Evolutionary conservation across 768 basidiomycete species (phyloP), one percentile per base, ranked within the genome.

Genomic region (Lentinula aciculospora): DNA sequence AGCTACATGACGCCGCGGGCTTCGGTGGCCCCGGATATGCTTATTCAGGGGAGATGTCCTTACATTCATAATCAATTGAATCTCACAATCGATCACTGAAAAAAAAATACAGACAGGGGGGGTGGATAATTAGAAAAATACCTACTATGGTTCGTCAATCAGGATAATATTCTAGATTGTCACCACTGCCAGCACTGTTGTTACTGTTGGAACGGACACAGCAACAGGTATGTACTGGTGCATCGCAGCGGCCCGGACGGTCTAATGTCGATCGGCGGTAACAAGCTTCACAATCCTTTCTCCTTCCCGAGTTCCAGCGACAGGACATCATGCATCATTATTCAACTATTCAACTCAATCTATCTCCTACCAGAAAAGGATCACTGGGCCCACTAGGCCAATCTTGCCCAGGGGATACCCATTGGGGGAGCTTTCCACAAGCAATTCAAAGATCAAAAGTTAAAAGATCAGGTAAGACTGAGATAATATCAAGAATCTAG

Each of bases 121-220:
- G n/a, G n/a, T n/a, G n/a, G n/a, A n/a, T n/a, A n/a, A n/a, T n/a
- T n/a, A n/a, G n/a, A n/a, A n/a, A n/a, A n/a, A n/a, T n/a, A n/a
- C n/a, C n/a, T n/a, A n/a, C 32, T 34, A 34, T 13, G 17, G 5
- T 39, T 39, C 13, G 37, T 39, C 37, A n/a, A n/a, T n/a, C n/a
- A n/a, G n/a, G n/a, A n/a, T n/a, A n/a, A n/a, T n/a, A n/a, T n/a
- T n/a, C n/a, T n/a, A n/a, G n/a, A n/a, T n/a, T n/a, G n/a, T n/a
- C n/a, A n/a, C n/a, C n/a, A n/a, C n/a, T n/a, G n/a, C n/a, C n/a
- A n/a, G n/a, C n/a, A n/a, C n/a, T n/a, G n/a, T n/a, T n/a, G n/a
- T n/a, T n/a, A n/a, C n/a, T 3, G 49, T 50, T 50, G 49, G 32
- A 34, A 50, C 49, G 49, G 34, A 31, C 49, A 50, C 49, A 21